phyloP scores from a whole-genome alignment of 768 basidiomycete species.

The Sarcodon sp. region DNA sequence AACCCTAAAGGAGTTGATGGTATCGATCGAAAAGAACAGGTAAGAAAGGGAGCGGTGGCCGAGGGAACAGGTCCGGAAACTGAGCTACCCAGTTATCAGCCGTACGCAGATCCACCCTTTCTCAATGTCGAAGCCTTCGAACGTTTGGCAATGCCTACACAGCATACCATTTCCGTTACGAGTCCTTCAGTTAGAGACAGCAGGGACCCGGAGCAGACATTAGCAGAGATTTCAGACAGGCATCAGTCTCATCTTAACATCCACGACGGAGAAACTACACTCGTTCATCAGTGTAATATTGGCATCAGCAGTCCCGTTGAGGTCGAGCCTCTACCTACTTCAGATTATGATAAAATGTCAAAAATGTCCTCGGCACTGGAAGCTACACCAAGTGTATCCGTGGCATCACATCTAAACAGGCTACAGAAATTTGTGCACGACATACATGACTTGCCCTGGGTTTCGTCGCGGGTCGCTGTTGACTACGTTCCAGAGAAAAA shows the following conservation, averaged over 20 bases:
- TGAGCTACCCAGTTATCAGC: too few relatives aligned
- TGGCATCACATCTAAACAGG: slow-evolving; percentile 15
- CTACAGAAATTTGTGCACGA: slow-evolving; percentile 19
- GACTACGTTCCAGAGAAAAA: slow-evolving; percentile 19
- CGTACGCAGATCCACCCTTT: too few relatives aligned
- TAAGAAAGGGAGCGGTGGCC: too few relatives aligned
- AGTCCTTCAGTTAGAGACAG: too few relatives aligned
- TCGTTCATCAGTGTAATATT: slow-evolving; percentile 1
- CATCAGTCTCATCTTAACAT: too few relatives aligned
- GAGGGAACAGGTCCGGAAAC: too few relatives aligned
- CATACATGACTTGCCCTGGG: slow-evolving; percentile 23
- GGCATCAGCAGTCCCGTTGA: slow-evolving; percentile 12
- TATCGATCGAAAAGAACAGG: too few relatives aligned
- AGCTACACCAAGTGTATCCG: slow-evolving; percentile 13
- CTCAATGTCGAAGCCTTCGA: too few relatives aligned
- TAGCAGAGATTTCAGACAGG: too few relatives aligned
- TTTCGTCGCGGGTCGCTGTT: slow-evolving; percentile 18
- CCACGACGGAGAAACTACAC: slow-evolving; percentile 1
- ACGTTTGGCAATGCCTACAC: too few relatives aligned
- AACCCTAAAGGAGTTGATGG: slow-evolving; percentile 2
- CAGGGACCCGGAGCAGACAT: too few relatives aligned
- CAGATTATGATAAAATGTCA: slow-evolving; percentile 23
- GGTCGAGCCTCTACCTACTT: slow-evolving; percentile 15
- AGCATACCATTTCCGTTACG: too few relatives aligned
- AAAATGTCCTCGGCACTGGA: slow-evolving; percentile 9